Percentiles rank a stretch among this genome's conserved stretches.
Evolutionary conservation across 2,329 filamentous ascomycete genomes (phyloP).

Genomic region (Trichophyton schoenleinii): DNA sequence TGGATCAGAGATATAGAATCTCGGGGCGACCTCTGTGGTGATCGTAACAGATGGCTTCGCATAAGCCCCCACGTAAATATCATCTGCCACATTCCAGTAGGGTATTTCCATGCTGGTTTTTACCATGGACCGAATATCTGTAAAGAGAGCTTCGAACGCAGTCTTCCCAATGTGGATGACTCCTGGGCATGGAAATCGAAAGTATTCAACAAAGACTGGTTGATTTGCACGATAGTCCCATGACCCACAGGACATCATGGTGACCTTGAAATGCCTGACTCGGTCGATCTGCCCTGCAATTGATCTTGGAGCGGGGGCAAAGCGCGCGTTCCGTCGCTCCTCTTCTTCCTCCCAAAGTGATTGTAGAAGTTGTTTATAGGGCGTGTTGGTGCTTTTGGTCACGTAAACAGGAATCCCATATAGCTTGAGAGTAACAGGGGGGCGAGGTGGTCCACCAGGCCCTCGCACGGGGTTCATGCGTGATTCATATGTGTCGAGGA

Average conservation of each 20-base stretch:
- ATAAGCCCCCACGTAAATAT: slow-evolving; percentile 14
- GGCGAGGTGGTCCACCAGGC: not conserved
- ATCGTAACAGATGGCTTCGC: slow-evolving; percentile 31
- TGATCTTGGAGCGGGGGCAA: slow-evolving; percentile 6
- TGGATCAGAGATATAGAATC: slow-evolving; percentile 13
- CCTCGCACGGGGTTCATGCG: not conserved
- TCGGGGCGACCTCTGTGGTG: slow-evolving; percentile 22
- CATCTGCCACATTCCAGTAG: slow-evolving; percentile 14
- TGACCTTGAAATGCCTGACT: slow-evolving; percentile 13
- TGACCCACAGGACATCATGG: slow-evolving; percentile 36
- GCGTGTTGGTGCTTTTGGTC: slow-evolving; percentile 11
- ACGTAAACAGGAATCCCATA: slow-evolving; percentile 14
- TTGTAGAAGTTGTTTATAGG: slow-evolving; percentile 14
- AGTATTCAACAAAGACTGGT: slow-evolving; percentile 33
- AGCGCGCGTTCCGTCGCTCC: slow-evolving; percentile 6
- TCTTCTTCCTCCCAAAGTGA: slow-evolving; percentile 15
- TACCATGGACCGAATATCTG: slow-evolving; percentile 35
- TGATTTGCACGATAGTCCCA: slow-evolving; percentile 30
- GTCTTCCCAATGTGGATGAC: slow-evolving; percentile 33
- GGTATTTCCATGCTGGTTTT: slow-evolving; percentile 20
- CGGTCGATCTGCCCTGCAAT: slow-evolving; percentile 4
- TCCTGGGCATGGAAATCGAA: slow-evolving; percentile 10
- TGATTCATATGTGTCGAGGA: slow-evolving; percentile 14
- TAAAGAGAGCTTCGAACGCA: slow-evolving; percentile 31
- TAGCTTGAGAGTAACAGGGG: slow-evolving; percentile 11